Base-by-base conservation (phyloP, 345 rosid genomes). In the Hibiscus tridactylites region DNA sequence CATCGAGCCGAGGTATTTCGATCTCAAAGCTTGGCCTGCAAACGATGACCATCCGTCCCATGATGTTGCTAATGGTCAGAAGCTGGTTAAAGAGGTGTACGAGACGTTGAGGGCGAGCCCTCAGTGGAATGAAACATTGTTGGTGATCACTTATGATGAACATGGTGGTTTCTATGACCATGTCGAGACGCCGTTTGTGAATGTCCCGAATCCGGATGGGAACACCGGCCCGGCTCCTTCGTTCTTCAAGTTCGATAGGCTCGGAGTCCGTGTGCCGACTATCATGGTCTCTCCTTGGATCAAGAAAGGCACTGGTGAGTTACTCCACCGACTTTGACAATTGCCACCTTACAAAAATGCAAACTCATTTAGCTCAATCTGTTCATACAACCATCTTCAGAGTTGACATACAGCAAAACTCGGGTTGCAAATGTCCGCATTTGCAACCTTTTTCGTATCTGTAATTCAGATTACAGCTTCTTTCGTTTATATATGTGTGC, bases 221-320 rank as follows among this genome's bases (percentile, higher is more conserved):
- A 94, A 87, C 78, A 86, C 88, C 10, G 98, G 97, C 33, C 97
- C 98, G 72, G 85, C 96, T 12, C 98, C 98, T 65, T 87, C 65
- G 72, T 90, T 91, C 82, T 91, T 94, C 85, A 91, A 90, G 83
- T 94, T 94, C 35, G 96, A 94, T 66, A 85, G 97, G 78, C 86
- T 94, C 39, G 98, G 97, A 11, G 98, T 91, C 69, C 93, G 98
- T 8, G 94, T 90, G 52, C 96, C 98, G 0, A 90, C 98, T 11
- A 88, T 92, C 29, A 90, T 92, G 98, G 85, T 90, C 67, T 92
- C 98, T 35, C 97, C 97, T 71, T 91, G 98, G 98, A 90, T 94
- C 79, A 84, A 50, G 56, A 50, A 50, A 50, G 56, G 56, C 56
- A 50, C 19, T 50, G 56, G 56, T 50, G 6, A 50, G 56, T 44